Base-by-base conservation (phyloP, 2,329 filamentous ascomycete genomes). In the Nemania sp. region DNA sequence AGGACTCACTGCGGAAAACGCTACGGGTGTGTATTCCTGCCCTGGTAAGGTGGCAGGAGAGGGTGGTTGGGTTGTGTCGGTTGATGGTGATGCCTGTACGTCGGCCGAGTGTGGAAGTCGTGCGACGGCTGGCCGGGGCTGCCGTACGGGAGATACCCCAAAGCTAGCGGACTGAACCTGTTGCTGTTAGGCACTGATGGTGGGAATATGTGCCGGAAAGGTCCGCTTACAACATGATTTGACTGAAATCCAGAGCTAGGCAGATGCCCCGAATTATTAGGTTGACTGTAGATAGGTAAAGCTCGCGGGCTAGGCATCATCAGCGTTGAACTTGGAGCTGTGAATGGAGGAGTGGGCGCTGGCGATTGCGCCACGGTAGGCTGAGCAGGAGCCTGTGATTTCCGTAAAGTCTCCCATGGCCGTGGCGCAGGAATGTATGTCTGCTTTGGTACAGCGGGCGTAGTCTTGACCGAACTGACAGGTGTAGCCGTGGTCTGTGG, bases 191-290 rank as follows among this genome's bases (percentile, higher is more conserved):
- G 74, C 76, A 75, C 71, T 73, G 74, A 73, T 74, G 75, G 70
- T 72, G 72, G 71, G 62, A 70, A 64, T 66, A 66, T 72, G 68
- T 77, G 74, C 73, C 72, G 74, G 65, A 74, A 73, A 73, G 75
- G 70, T 76, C 75, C 75, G 75, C 76, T 79, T 78, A 78, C 77
- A 77, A 77, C 77, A 75, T 77, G 73, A 71, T 71, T 75, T 62
- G 73, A 69, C 68, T 75, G 72, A 62, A 68, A 64, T 67, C 71
- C 75, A 70, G 66, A 66, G 53, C 53, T 66, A 63, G 74, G 61
- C 27, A 72, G 59, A 61, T 73, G 73, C 66, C 68, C 70, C 45
- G 64, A 54, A 27, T 59, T 53, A 59, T 68, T 71, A 41, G 52
- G n/a, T 59, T 56, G 68, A 45, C 59, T 52, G 27, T 70, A 63